Evolutionary conservation across 352 stramenopile genomes (phyloP).

Genomic region (Pythium inflatum): DNA sequence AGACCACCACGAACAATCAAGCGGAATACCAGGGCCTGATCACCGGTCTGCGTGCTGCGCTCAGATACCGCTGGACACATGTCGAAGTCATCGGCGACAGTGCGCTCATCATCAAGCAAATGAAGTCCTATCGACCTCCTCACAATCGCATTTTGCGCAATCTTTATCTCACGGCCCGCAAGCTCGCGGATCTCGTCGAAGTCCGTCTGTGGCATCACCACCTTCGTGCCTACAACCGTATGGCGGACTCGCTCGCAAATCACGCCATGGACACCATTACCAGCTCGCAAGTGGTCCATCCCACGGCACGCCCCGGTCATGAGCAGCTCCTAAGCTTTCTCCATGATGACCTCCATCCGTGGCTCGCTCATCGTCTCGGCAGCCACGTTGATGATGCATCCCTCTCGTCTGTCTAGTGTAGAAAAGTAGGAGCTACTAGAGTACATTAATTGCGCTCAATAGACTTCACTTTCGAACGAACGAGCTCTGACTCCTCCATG

Average conservation of each 20-base stretch:
- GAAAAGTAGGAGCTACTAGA: not conserved
- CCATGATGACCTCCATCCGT: not conserved
- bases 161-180: not conserved
- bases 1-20: slow-evolving; percentile 15
- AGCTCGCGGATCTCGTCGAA: not conserved
- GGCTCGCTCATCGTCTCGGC: not conserved
- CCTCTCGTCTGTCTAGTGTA: not conserved
- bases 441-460: not conserved
- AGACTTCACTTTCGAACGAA: not conserved
- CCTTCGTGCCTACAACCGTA: not conserved
- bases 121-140: not conserved
- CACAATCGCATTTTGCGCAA: not conserved
- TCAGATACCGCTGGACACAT: not conserved
- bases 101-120: not conserved
- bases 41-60: slow-evolving; percentile 1
- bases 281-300: not conserved
- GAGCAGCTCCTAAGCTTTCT: not conserved
- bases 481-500: too few species aligned
- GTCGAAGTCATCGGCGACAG: slow-evolving; percentile 10
- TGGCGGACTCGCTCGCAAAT: not conserved
- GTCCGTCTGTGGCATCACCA: not conserved
- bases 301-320: not conserved
- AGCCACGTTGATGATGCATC: not conserved
- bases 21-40: slow-evolving; percentile 15
- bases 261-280: not conserved